Conservation (phyloP, 108 stramenopile genomes). For the Discostella stelligeroides region DNA sequence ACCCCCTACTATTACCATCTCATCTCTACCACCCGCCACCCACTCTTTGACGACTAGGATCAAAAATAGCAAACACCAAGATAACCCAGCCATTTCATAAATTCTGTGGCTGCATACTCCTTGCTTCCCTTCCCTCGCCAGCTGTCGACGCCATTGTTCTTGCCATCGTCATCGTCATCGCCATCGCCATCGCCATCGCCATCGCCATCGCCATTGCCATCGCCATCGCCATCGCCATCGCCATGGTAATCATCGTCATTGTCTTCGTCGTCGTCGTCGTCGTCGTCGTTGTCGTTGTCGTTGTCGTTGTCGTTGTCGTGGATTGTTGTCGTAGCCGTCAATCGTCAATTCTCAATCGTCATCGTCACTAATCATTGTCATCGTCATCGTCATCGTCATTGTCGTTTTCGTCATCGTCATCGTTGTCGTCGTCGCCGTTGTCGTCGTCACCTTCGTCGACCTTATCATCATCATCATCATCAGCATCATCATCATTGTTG, state of each 20-base stretch:
- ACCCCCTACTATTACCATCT: not conserved
- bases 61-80: too few relatives aligned
- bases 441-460: too few relatives aligned
- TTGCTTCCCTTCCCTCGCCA: not conserved
- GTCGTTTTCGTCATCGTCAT: too few relatives aligned
- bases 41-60: too few relatives aligned
- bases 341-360: too few relatives aligned
- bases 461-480: too few relatives aligned
- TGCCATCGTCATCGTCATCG: not conserved
- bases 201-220: conserved; percentile 1
- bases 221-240: conserved; percentile 2
- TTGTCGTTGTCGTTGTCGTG: not conserved
- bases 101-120: too few relatives aligned
- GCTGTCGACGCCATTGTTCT: not conserved
- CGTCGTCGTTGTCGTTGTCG: not conserved
- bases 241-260: not conserved
- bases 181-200: conserved; percentile 2
- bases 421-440: too few relatives aligned
- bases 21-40: not conserved
- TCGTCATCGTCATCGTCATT: not conserved
- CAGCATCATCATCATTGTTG: too few relatives aligned
- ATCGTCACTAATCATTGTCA: not conserved
- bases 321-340: too few relatives aligned
- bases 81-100: too few relatives aligned
- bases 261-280: not conserved